Percentiles rank a stretch among this genome's conserved stretches.
Conservation (phyloP, 2,329 filamentous ascomycete species). For the Thermothelomyces thermophilus region DNA sequence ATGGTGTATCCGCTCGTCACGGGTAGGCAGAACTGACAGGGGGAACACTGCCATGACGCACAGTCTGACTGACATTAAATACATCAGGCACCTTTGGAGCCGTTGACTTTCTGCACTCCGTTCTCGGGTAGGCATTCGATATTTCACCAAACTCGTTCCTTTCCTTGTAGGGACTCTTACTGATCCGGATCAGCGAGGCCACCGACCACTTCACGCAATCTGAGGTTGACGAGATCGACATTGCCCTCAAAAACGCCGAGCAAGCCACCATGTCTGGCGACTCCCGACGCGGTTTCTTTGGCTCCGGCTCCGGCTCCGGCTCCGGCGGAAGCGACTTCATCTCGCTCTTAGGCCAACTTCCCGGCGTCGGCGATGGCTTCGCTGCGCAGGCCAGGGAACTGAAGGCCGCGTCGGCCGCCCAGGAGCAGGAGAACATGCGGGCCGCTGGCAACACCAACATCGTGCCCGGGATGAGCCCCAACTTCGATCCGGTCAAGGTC, state of each 20-base stretch:
- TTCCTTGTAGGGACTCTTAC: slow-evolving; percentile 26
- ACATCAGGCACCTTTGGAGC: slow-evolving; percentile 65
- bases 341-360: slow-evolving; percentile 67
- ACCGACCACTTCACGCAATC: slow-evolving; percentile 81
- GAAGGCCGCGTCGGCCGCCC: slow-evolving; percentile 53
- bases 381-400: slow-evolving; percentile 60
- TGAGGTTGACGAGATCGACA: slow-evolving; percentile 73
- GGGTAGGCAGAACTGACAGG: no score
- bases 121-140: slow-evolving; percentile 38
- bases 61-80: no score
- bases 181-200: slow-evolving; percentile 48
- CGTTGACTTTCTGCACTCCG: slow-evolving; percentile 78
- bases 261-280: slow-evolving; percentile 32
- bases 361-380: slow-evolving; percentile 59
- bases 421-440: slow-evolving; percentile 52
- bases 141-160: background rate
- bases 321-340: slow-evolving; percentile 52
- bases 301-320: slow-evolving; percentile 30
- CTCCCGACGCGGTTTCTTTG: slow-evolving; percentile 30
- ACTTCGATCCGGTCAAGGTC: slow-evolving; percentile 72
- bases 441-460: slow-evolving; percentile 42
- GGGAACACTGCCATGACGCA: no score
- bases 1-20: slow-evolving; percentile 70
- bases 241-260: slow-evolving; percentile 64
- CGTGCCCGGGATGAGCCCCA: slow-evolving; percentile 66